phyloP scores from a whole-genome alignment of 164 flowering plant species.

The Aristolochia contorta region DNA sequence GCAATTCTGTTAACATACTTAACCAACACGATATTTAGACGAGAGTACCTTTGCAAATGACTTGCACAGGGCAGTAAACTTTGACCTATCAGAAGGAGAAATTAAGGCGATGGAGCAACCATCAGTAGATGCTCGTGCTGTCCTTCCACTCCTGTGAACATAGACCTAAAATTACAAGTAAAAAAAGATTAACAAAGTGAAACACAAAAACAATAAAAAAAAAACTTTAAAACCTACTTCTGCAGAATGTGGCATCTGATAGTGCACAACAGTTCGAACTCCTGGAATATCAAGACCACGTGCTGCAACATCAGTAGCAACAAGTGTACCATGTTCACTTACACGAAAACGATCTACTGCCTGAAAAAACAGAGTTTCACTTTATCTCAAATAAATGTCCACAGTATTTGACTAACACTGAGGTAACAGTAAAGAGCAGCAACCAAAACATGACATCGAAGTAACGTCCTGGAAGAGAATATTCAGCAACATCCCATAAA shows the following conservation, averaged over 20 bases:
- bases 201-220: not conserved
- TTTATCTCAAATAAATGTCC: too few relatives aligned
- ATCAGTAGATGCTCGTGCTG: constrained; percentile 87
- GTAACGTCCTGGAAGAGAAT: too few relatives aligned
- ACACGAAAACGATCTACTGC: constrained; percentile 85
- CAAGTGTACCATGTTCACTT: constrained; percentile 64
- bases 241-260: constrained; percentile 94
- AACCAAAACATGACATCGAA: too few relatives aligned
- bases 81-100: constrained; percentile 69
- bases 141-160: constrained; percentile 97
- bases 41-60: constrained; percentile 73
- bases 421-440: too few relatives aligned
- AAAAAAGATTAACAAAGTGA: not conserved
- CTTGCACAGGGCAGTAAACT: constrained; percentile 78
- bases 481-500: too few relatives aligned
- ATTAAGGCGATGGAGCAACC: constrained; percentile 91
- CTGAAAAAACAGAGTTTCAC: constrained; percentile 22
- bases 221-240: constrained; percentile 42
- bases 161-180: constrained; percentile 44
- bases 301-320: constrained; percentile 97
- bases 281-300: constrained; percentile 93
- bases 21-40: not conserved
- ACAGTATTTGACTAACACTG: too few relatives aligned
- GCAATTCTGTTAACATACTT: not conserved
- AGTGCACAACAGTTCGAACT: constrained; percentile 91